These are phyloP conservation scores for Solanum chacoense DNA, from an alignment of 305 asterid genomes.

Conservation along the genomic window DNA sequence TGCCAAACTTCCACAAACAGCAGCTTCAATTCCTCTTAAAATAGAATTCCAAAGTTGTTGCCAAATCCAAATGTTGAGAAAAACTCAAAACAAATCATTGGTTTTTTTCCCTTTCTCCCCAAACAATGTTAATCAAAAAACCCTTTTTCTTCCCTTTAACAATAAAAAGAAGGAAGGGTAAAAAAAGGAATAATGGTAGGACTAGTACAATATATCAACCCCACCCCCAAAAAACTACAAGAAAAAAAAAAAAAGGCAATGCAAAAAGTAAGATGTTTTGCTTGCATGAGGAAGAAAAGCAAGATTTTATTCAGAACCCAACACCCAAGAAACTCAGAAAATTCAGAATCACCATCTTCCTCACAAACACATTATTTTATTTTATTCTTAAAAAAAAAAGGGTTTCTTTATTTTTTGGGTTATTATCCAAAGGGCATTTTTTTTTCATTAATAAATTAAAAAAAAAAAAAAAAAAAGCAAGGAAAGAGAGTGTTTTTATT, in stretches of 20 bases:
- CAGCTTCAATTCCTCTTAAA: background rate
- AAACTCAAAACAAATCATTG: constrained; percentile 28
- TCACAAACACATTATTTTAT: background rate
- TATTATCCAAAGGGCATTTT: constrained; percentile 24
- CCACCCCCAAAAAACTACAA: constrained; percentile 25
- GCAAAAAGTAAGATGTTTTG: constrained; percentile 34
- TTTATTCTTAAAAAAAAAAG: background rate
- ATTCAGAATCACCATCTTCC: constrained; percentile 37
- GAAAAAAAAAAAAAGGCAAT: constrained; percentile 14
- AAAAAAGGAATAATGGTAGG: background rate
- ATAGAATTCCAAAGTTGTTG: constrained; percentile 1
- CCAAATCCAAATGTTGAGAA: constrained; percentile 7
- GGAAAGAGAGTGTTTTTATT: background rate
- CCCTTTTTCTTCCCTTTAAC: constrained; percentile 11
- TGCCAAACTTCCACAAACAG: background rate
- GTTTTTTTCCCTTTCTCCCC: constrained; percentile 34
- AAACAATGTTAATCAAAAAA: constrained; percentile 26
- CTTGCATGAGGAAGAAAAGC: constrained; percentile 39
- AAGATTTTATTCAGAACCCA: constrained; percentile 43
- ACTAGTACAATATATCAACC: constrained; percentile 2
- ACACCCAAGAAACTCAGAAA: constrained; percentile 43
- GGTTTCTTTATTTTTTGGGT: constrained; percentile 10
- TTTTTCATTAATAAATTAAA: background rate
- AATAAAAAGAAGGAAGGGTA: background rate
- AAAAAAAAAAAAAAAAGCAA: too few species aligned